Conservation (phyloP, 176 grass and related monocot species). For the Elaeis guineensis region DNA sequence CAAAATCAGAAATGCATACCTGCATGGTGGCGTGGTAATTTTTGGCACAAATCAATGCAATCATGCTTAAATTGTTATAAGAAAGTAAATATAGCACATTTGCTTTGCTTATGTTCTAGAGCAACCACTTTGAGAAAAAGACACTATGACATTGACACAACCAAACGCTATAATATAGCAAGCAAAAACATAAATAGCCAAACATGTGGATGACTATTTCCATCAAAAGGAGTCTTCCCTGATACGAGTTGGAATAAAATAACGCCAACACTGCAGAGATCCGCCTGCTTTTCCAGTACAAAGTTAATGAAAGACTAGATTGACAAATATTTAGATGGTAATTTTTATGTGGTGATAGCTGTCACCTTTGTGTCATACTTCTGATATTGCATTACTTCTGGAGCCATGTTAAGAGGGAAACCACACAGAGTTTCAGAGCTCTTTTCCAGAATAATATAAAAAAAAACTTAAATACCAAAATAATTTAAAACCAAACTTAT, state of each 20-base stretch:
- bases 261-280: slow-evolving; percentile 95
- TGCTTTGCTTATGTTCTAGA: slow-evolving; percentile 62
- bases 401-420: background rate
- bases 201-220: slow-evolving; percentile 83
- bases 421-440: background rate
- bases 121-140: slow-evolving; percentile 33
- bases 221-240: slow-evolving; percentile 77
- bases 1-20: slow-evolving; percentile 31
- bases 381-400: background rate
- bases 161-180: too few species aligned
- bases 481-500: too few species aligned
- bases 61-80: slow-evolving; percentile 53
- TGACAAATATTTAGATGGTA: slow-evolving; percentile 1
- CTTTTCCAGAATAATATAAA: too few species aligned
- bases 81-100: slow-evolving; percentile 48
- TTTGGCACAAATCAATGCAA: slow-evolving; percentile 87
- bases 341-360: background rate
- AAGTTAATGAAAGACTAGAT: slow-evolving; percentile 3
- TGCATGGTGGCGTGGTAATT: slow-evolving; percentile 67
- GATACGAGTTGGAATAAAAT: slow-evolving; percentile 96
- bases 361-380: background rate
- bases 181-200: slow-evolving; percentile 11
- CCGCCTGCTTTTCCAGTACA: slow-evolving; percentile 66
- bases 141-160: too few species aligned
- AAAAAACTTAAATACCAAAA: too few species aligned